Base-by-base conservation (phyloP, 768 basidiomycete species). In the Tylopilus intermedius region DNA sequence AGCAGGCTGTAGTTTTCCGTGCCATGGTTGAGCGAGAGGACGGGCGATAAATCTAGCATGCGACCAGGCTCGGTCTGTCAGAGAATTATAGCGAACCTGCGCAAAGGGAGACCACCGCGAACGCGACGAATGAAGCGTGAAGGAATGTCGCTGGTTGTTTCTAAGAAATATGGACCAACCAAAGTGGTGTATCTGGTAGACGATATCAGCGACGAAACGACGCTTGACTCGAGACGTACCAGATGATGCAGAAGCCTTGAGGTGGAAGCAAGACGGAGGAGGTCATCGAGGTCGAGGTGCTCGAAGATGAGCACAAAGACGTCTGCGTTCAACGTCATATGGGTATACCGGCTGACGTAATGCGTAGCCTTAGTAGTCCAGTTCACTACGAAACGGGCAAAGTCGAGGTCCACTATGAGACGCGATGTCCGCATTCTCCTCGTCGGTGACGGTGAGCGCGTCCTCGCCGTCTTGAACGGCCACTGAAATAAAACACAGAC, bases 361-460 rank as follows among this genome's bases (percentile, higher is more conserved):
- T 54, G 29, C 26, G 15, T 32, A 40, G 47, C 30, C 15, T 30
- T 27, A 26, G 4, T 39, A 39, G 33, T 33, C 33, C 11, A 33
- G 33, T 33, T 13, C 11, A 33, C 4, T 14, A 33, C 33, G 5
- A 39, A 21, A 51, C 62, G 10, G 47, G 61, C 49, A 44, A 27
- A 33, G 53, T 58, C 57, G 33, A 45, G 41, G 59, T 39, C 39
- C 56, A 65, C 56, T 62, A 93, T 93, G 89, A 79, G 92, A 66
- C 80, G 91, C 71, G 94, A 96, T 84, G 91, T 95, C 46, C 83
- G 93, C 60, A 94, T 95, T 65, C 80, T 94, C 54, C 82, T 96
- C 64, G 91, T 94, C 58, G 94, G 94, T 58, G 94, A 96, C 72
- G 93, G 92, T 93, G 59, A 61, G 85, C 53, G 47, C 57, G 54